Base-by-base conservation (phyloP, 2,329 filamentous ascomycete species). In the Exophiala sideris region DNA sequence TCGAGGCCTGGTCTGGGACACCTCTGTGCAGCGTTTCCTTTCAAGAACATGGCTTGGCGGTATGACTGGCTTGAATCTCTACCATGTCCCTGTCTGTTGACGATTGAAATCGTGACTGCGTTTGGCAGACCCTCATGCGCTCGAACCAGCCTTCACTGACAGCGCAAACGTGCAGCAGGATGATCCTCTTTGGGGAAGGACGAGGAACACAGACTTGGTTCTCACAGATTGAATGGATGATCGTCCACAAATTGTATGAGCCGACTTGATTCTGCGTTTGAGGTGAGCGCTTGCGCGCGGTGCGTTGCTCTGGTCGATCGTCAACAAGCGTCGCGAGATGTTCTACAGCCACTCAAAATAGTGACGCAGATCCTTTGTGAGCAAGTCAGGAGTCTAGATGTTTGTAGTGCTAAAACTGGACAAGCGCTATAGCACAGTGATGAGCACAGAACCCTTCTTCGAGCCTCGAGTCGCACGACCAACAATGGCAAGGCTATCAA, bases 61-160 rank as follows among this genome's bases (percentile, higher is more conserved):
- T n/a, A 58, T 38, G 56, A 58, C 33, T 55, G 56, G 56, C 39
- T 24, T 35, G 29, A 35, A 41, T 32, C 35, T 49, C 44, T 51
- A 16, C 47, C 40, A 45, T 52, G 51, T 48, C 16, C 44, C 45
- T 48, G 39, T n/a, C n/a, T 41, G 42, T 50, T 45, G 29, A 33
- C n/a, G 24, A 10, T 36, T 32, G 21, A n/a, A 32, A 45, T 41
- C 41, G 21, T 33, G 35, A 20, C 47, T 32, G 39, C 16, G 7
- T 46, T 41, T 51, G n/a, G 10, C 9, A 51, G 29, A 12, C 18
- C 18, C n/a, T 44, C 20, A 44, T 44, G 41, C 41, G 29, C 24
- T 29, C 24, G 24, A 29, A 29, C 24, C 24, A 29, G 24, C 24
- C 24, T 29, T 29, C 24, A 29, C 5, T 29, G 24, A 29, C 24